These are phyloP conservation scores for Diplodia sapinea DNA, from an alignment of 2,329 filamentous ascomycete genomes.

Conservation along the genomic window DNA sequence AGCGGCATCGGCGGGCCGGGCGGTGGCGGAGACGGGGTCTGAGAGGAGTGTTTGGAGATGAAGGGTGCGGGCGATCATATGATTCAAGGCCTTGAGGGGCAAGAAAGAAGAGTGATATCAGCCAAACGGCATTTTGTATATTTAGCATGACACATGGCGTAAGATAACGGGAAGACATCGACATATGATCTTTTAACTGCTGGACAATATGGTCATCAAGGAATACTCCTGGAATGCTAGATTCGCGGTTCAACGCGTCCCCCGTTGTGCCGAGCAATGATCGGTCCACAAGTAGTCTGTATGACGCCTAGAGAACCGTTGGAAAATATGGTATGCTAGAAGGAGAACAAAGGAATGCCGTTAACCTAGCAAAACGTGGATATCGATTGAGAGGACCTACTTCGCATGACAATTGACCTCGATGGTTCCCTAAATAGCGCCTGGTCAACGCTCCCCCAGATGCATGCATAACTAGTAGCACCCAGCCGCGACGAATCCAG, in stretches of 20 bases:
- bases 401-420: conserved; percentile 3
- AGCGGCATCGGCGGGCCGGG: conserved; percentile 36
- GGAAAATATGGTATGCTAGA: not conserved
- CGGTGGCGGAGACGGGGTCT: conserved; percentile 30
- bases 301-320: not conserved
- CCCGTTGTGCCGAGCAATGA: not conserved
- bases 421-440: not conserved
- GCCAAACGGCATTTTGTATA: conserved; percentile 6
- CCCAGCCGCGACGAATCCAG: not conserved
- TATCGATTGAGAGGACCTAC: conserved; percentile 25
- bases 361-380: conserved; percentile 13
- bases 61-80: too few species aligned
- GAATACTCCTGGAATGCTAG: not conserved
- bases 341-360: not conserved
- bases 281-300: not conserved
- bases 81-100: not conserved
- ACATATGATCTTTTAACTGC: not conserved
- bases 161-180: not conserved
- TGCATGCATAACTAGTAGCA: not conserved
- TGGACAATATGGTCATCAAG: not conserved
- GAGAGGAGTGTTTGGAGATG: not conserved
- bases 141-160: not conserved
- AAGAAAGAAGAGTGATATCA: conserved; percentile 8
- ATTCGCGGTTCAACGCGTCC: not conserved
- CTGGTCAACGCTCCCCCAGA: not conserved